phyloP scores from a whole-genome alignment of 2,329 filamentous ascomycete genomes.

The Penicillium decumbens region DNA sequence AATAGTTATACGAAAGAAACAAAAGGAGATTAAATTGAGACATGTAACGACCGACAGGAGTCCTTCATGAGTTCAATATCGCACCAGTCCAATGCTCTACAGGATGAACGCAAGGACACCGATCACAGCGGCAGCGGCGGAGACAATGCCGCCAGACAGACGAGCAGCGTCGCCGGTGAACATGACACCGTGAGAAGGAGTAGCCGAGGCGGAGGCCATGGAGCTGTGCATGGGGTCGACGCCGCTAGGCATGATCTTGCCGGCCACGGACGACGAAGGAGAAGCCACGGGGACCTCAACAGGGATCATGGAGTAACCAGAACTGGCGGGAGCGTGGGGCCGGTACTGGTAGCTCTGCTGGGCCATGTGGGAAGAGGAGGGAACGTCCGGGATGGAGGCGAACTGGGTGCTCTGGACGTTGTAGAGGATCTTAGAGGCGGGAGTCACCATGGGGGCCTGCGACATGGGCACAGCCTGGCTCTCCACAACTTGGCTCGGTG shows the following conservation, averaged over 20 bases:
- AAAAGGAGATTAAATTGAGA: conserved; percentile 1
- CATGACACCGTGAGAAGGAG: conserved; percentile 15
- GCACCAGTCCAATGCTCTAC: conserved; percentile 11
- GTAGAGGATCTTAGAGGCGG: conserved; percentile 3
- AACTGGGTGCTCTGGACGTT: not conserved
- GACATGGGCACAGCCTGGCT: not conserved
- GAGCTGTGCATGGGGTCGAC: conserved; percentile 45
- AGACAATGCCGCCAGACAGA: conserved; percentile 21
- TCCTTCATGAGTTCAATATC: not conserved
- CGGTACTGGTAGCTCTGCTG: conserved; percentile 8
- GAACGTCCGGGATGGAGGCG: not conserved
- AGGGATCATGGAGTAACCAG: conserved; percentile 25
- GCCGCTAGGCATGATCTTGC: conserved; percentile 41
- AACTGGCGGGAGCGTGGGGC: conserved; percentile 11
- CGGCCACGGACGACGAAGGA: conserved; percentile 19
- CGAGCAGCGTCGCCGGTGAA: conserved; percentile 26
- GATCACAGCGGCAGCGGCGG: conserved; percentile 22
- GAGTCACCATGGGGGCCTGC: not conserved
- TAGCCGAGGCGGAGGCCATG: conserved; percentile 16
- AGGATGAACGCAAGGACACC: conserved; percentile 29
- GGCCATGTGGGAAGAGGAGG: conserved; percentile 6
- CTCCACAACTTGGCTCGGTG: conserved; percentile 4
- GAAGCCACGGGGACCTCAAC: conserved; percentile 24
- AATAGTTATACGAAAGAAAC: conserved; percentile 7
- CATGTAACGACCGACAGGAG: conserved; percentile 11